These are phyloP conservation scores for Russula brevipes DNA, from an alignment of 768 basidiomycete species.

Conservation along the genomic window DNA sequence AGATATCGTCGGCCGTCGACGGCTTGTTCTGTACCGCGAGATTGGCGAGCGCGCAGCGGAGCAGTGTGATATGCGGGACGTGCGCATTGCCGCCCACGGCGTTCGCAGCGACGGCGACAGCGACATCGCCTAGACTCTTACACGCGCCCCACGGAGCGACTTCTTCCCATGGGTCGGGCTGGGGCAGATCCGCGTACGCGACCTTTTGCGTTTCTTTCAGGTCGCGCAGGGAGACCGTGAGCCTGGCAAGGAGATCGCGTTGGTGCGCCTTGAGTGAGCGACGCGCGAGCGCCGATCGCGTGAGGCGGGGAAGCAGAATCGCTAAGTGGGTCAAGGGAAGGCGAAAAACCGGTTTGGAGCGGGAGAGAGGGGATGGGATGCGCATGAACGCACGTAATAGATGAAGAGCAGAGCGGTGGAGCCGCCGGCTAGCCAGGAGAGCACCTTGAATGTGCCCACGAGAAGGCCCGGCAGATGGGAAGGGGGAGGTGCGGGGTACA, in stretches of 20 bases:
- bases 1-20: slow-evolving; percentile 55
- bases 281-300: slow-evolving; percentile 54
- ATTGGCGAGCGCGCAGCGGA: slow-evolving; percentile 61
- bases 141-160: slow-evolving; percentile 40
- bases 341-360: not conserved
- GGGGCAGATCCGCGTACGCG: slow-evolving; percentile 54
- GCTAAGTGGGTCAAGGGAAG: slow-evolving; percentile 38
- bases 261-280: slow-evolving; percentile 59
- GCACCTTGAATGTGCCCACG: slow-evolving; percentile 53
- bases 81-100: slow-evolving; percentile 23
- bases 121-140: slow-evolving; percentile 41
- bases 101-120: slow-evolving; percentile 31
- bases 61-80: slow-evolving; percentile 49
- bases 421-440: slow-evolving; percentile 62
- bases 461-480: slow-evolving; percentile 65
- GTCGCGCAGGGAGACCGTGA: slow-evolving; percentile 51
- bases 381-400: slow-evolving; percentile 52
- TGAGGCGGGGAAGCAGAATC: slow-evolving; percentile 64
- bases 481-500: slow-evolving; percentile 65
- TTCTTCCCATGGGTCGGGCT: slow-evolving; percentile 48
- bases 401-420: slow-evolving; percentile 53
- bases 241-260: slow-evolving; percentile 45
- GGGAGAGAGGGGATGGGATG: too few relatives aligned
- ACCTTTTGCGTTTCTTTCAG: slow-evolving; percentile 53
- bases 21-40: slow-evolving; percentile 35